A percentile compares a stretch with the other conserved stretches of the same genome.
Evolutionary conservation across 2,329 filamentous ascomycete species (phyloP).

Genomic region (Niveomyces coronatus): DNA sequence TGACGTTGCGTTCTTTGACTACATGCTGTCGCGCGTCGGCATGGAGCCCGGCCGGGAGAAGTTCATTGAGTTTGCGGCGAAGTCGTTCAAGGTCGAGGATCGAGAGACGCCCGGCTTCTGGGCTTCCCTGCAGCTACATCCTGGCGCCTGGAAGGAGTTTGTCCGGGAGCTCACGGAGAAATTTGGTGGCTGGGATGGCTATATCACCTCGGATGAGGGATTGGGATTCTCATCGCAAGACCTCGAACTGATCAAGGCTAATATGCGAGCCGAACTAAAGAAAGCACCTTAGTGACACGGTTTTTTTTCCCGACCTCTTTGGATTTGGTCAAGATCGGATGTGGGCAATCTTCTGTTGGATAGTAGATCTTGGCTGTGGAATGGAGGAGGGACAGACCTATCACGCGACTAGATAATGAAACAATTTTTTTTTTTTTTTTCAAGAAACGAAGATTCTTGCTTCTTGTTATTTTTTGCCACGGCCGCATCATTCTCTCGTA

Average conservation of each 20-base stretch:
- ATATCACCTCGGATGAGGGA: constrained; percentile 28
- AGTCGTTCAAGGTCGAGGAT: constrained; percentile 24
- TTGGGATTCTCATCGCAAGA: constrained; percentile 38
- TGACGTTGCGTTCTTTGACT: constrained; percentile 36
- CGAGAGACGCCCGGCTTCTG: constrained; percentile 36
- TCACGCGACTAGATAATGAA: too few species aligned
- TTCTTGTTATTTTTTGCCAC: background rate
- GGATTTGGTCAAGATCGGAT: too few species aligned
- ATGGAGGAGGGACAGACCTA: background rate
- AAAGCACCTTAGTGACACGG: background rate
- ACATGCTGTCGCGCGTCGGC: constrained; percentile 43
- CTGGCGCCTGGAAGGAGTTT: constrained; percentile 36
- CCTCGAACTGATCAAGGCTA: constrained; percentile 35
- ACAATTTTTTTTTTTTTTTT: background rate
- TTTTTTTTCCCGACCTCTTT: too few species aligned
- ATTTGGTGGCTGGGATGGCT: constrained; percentile 40
- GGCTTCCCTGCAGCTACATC: constrained; percentile 35
- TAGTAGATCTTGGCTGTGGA: too few species aligned
- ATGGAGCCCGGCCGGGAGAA: constrained; percentile 39
- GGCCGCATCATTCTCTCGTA: background rate
- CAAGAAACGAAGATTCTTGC: too few species aligned
- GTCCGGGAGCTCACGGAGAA: constrained; percentile 29
- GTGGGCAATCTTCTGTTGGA: too few species aligned
- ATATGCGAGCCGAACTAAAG: constrained; percentile 23
- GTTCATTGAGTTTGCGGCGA: constrained; percentile 32